phyloP scores from a whole-genome alignment of 306 rosid species.

The Rosa multiflora region DNA sequence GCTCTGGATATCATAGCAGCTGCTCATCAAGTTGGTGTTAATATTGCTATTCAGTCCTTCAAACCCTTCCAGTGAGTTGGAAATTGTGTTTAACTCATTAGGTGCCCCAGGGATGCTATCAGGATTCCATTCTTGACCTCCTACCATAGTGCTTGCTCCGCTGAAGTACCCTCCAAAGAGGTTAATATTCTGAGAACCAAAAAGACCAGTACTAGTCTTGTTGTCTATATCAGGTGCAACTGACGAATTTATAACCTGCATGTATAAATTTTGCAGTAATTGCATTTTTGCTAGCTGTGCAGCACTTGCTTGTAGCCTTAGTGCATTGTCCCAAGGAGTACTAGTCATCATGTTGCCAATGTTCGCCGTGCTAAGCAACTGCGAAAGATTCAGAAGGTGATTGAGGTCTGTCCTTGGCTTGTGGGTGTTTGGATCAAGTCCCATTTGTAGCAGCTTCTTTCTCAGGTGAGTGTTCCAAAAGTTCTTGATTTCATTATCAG shows the following conservation, averaged over 20 bases:
- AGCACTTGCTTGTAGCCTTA: constrained; percentile 49
- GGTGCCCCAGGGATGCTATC: background rate
- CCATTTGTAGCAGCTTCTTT: constrained; percentile 79
- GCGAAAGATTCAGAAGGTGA: constrained; percentile 54
- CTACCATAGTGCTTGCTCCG: constrained; percentile 2
- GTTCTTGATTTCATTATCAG: constrained; percentile 88
- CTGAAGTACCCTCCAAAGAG: constrained; percentile 23
- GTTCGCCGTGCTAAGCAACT: constrained; percentile 45
- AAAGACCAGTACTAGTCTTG: constrained; percentile 18
- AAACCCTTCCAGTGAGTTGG: constrained; percentile 30
- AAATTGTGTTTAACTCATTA: constrained; percentile 20
- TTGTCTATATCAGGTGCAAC: constrained; percentile 31
- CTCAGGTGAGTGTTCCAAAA: constrained; percentile 85
- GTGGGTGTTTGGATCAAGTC: constrained; percentile 90
- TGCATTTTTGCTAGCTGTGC: constrained; percentile 67
- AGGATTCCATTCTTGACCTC: background rate
- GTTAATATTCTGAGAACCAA: constrained; percentile 38
- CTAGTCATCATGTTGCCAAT: constrained; percentile 20
- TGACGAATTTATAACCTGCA: constrained; percentile 47
- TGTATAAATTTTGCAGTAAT: constrained; percentile 46
- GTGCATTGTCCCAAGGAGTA: constrained; percentile 43
- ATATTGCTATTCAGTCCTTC: constrained; percentile 3
- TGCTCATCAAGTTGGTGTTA: constrained; percentile 25
- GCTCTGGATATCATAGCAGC: constrained; percentile 25
- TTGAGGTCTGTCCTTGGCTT: constrained; percentile 75